These are phyloP conservation scores for Cryphonectria parasitica DNA, from an alignment of 2,329 filamentous ascomycete genomes.

Conservation along the genomic window DNA sequence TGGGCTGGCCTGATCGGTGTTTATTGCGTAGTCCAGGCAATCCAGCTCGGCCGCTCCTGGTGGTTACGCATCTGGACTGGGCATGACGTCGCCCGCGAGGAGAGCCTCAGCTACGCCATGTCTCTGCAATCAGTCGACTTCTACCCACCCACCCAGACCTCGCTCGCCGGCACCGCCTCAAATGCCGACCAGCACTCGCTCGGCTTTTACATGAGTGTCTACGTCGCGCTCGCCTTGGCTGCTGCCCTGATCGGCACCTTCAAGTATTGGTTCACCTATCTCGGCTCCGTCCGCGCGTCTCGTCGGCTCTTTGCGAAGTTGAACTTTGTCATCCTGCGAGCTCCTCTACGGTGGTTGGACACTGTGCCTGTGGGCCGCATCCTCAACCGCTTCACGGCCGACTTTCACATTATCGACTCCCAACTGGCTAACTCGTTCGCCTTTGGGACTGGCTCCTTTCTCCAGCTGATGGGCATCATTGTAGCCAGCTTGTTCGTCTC, in stretches of 20 bases:
- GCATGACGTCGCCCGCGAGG: conserved; percentile 37
- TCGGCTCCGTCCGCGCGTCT: conserved; percentile 71
- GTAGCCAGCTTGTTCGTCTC: conserved; percentile 71
- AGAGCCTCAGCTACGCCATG: conserved; percentile 49
- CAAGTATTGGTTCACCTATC: conserved; percentile 66
- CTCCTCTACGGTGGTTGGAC: conserved; percentile 79
- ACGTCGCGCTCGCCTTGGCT: conserved; percentile 62
- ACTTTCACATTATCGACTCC: conserved; percentile 76
- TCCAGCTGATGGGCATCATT: conserved; percentile 68
- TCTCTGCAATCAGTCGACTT: conserved; percentile 48
- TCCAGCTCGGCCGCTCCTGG: conserved; percentile 64
- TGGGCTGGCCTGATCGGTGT: conserved; percentile 60
- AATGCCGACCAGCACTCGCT: conserved; percentile 45
- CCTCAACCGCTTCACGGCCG: conserved; percentile 76
- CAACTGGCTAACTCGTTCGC: conserved; percentile 66
- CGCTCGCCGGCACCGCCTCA: conserved; percentile 20
- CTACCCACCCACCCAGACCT: conserved; percentile 41
- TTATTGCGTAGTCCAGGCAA: conserved; percentile 58
- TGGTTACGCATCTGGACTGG: conserved; percentile 68
- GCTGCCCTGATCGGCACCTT: conserved; percentile 63
- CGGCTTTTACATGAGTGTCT: conserved; percentile 69
- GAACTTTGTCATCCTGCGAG: conserved; percentile 68
- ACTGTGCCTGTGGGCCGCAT: conserved; percentile 78
- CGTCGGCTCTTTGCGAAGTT: conserved; percentile 68
- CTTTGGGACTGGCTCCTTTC: conserved; percentile 61